Percentiles rank a stretch among this genome's conserved stretches.
These are phyloP conservation scores for Lipomyces lipofer DNA, from an alignment of 805 yeast genomes.

Conservation along the genomic window DNA sequence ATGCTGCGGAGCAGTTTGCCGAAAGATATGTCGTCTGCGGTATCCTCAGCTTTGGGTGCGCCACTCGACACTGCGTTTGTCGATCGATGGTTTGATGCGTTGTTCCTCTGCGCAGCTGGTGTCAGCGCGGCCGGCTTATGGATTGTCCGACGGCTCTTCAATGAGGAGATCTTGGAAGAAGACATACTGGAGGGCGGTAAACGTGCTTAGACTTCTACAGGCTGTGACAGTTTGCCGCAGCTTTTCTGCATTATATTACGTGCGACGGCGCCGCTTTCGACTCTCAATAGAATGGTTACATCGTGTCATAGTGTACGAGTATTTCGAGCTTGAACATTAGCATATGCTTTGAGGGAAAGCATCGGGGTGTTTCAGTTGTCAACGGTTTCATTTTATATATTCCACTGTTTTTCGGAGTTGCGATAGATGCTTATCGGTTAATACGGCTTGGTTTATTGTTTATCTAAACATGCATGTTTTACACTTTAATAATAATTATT, in stretches of 20 bases:
- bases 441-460: background rate
- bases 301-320: too few relatives aligned
- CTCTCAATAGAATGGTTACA: too few relatives aligned
- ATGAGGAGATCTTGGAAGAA: slow-evolving; percentile 28
- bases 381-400: background rate
- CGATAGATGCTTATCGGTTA: background rate
- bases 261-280: too few relatives aligned
- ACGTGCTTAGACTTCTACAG: slow-evolving; percentile 15
- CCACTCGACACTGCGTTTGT: slow-evolving; percentile 42
- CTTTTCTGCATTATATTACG: background rate
- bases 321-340: background rate
- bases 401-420: slow-evolving; percentile 6
- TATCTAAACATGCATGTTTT: background rate
- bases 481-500: background rate
- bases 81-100: slow-evolving; percentile 44
- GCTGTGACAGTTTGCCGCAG: background rate
- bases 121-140: slow-evolving; percentile 35
- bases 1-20: slow-evolving; percentile 45
- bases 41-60: slow-evolving; percentile 44
- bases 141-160: slow-evolving; percentile 21
- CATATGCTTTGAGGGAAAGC: too few relatives aligned
- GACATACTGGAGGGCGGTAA: slow-evolving; percentile 31
- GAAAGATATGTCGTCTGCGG: slow-evolving; percentile 42
- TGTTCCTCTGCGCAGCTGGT: slow-evolving; percentile 39
- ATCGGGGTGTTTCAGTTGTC: background rate